Percentiles rank a stretch among this genome's conserved stretches.
Conservation (phyloP, 1,139 yeast species). For the Meyerozyma sp. region DNA sequence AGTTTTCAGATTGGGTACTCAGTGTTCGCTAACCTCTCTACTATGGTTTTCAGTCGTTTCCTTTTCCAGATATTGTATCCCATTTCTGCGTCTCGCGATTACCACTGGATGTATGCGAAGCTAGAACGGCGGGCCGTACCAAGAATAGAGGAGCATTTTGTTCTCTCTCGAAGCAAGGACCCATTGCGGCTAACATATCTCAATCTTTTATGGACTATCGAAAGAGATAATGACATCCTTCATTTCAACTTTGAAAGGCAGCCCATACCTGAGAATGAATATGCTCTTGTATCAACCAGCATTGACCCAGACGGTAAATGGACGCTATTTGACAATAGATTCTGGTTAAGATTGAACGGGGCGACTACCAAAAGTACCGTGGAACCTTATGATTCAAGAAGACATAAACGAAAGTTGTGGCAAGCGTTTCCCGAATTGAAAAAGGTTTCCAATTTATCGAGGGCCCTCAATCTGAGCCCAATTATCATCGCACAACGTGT, state of each 20-base stretch:
- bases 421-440: background rate
- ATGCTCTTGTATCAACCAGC: constrained; percentile 3
- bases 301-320: constrained; percentile 19
- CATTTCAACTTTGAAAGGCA: constrained; percentile 16
- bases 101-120: constrained; percentile 43
- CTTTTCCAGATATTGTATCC: constrained; percentile 28
- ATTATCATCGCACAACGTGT: background rate
- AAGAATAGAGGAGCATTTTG: constrained; percentile 9
- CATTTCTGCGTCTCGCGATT: constrained; percentile 36
- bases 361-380: constrained; percentile 6
- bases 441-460: background rate
- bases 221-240: constrained; percentile 3
- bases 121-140: constrained; percentile 32
- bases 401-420: constrained; percentile 5
- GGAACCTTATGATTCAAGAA: constrained; percentile 17
- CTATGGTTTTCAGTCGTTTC: constrained; percentile 24
- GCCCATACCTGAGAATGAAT: constrained; percentile 18
- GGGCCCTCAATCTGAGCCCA: background rate
- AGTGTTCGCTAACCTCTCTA: constrained; percentile 9
- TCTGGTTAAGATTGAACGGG: constrained; percentile 23
- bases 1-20: constrained; percentile 3
- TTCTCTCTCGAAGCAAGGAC: background rate
- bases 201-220: constrained; percentile 19
- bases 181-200: constrained; percentile 8
- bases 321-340: constrained; percentile 32